Base-by-base conservation (phyloP, 352 stramenopile species). In the Halophytophthora batemanensis region DNA sequence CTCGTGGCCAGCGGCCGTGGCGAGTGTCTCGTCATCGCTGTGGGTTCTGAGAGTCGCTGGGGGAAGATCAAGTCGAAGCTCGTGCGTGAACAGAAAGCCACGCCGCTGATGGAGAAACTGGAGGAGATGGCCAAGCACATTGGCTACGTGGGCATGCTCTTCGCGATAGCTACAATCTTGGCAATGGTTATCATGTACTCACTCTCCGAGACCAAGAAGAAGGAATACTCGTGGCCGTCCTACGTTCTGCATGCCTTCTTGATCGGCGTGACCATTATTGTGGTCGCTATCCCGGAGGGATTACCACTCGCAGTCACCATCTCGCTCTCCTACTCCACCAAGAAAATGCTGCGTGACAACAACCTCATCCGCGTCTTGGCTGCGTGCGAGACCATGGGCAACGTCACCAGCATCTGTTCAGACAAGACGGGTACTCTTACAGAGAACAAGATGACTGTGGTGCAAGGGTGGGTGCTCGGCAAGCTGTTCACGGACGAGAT, bases 271-370 rank as follows among this genome's bases (percentile, higher is more conserved):
- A 97, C 91, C 12, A 96, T 98, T 59, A 86, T 98, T 37, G 94
- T 98, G 3, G 93, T 98, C 3, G 93, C 94, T 14, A 97, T 98
- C 53, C 94, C 94, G 6, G 94, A 98, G 71, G 94, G 94, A 0
- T 59, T 98, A 6, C 94, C 94, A 13, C 71, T 98, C 7, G 94
- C 93, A 0, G 90, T 98, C 18, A 98, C 93, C 11, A 97, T 98
- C 44, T 95, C 88, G 34, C 71, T 98, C n/a, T 96, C 94, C 6
- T 97, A 97, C 53, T 96, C 83, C 19, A 99, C 91, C 13, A 98
- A 97, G 53, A 97, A 98, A 49, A 99, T 99, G 96, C 96, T 98
- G 48, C 89, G 92, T 40, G 96, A 99, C 67, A 96, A 99, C 67
- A 99, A 98, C 64, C 83, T 99, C 29, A 98, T 99, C 29, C 97